Base-by-base conservation (phyloP, 352 stramenopile genomes). In the Vaucheria bursata region DNA sequence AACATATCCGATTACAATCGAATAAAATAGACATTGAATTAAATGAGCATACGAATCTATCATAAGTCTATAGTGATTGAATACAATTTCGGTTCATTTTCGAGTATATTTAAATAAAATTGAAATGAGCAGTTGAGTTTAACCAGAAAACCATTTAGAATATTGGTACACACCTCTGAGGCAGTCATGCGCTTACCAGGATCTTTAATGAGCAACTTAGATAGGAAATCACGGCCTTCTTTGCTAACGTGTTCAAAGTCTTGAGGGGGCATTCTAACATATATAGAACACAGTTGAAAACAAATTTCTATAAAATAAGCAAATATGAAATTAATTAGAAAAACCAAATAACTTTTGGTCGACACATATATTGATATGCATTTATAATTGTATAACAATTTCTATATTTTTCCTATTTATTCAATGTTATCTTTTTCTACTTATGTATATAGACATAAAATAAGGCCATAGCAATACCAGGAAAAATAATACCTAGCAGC, bases 121-220 rank as follows among this genome's bases (percentile, higher is more conserved):
- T n/a, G n/a, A n/a, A n/a, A n/a, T n/a, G n/a, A n/a, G n/a, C n/a
- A n/a, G n/a, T n/a, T n/a, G n/a, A n/a, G n/a, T n/a, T n/a, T n/a
- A n/a, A n/a, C n/a, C n/a, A 25, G 45, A 25, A 18, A 59, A 25
- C 45, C 18, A 25, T 18, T 18, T 59, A 25, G 25, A 25, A 25
- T 25, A 59, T 18, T 18, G 45, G 45, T 18, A 18, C 53, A 7
- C 53, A 68, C 75, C 34, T 78, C 49, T 6, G 73, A 68, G 0
- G 69, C 69, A 0, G 75, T 79, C 75, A 80, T 80, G 5, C 75
- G 67, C 40, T 80, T 80, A 1, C 25, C 7, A 33, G 66, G 75
- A 18, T 31, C 33, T 71, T 80, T 80, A 32, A 72, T 36, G 0
- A 80, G 52, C 75, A 80, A 34, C 50, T 45, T 49, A 68, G 53